Evolutionary conservation across 345 rosid genomes (phyloP).

Genomic region (Eucalyptus camaldulensis): DNA sequence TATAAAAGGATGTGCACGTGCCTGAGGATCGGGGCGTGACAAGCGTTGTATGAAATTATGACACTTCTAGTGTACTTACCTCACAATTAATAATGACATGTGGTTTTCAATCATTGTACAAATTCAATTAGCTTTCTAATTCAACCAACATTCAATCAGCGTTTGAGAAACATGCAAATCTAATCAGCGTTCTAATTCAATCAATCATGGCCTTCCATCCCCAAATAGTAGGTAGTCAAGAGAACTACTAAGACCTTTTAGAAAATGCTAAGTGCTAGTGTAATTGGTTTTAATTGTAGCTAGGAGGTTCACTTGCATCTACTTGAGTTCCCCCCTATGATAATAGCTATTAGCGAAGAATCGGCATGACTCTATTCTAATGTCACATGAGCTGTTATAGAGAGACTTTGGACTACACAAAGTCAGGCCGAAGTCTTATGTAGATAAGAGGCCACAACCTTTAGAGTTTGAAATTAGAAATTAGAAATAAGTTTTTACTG

Average conservation of each 20-base stretch:
- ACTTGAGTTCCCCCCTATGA: not conserved
- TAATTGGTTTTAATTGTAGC: not conserved
- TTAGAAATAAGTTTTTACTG: not conserved
- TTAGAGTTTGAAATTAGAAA: not conserved
- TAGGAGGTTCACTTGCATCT: not conserved
- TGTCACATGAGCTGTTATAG: not conserved
- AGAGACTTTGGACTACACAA: not conserved
- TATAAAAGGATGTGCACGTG: no score
- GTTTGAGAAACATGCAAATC: not conserved
- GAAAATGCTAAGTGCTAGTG: not conserved
- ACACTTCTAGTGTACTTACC: no score
- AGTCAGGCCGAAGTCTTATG: not conserved
- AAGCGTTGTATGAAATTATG: rapidly evolving
- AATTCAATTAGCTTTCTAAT: not conserved
- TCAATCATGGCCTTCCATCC: not conserved
- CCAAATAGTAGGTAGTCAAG: not conserved
- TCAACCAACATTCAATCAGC: not conserved
- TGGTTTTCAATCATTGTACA: not conserved
- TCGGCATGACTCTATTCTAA: not conserved
- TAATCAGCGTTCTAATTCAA: not conserved
- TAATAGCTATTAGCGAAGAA: not conserved
- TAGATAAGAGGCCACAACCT: not conserved
- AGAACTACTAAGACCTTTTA: not conserved
- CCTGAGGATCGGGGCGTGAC: no score
- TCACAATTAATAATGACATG: not conserved